A percentile compares a stretch with the other conserved stretches of the same genome.
phyloP scores from a whole-genome alignment of 2,329 filamentous ascomycete species.

The Microsporum audouinii region DNA sequence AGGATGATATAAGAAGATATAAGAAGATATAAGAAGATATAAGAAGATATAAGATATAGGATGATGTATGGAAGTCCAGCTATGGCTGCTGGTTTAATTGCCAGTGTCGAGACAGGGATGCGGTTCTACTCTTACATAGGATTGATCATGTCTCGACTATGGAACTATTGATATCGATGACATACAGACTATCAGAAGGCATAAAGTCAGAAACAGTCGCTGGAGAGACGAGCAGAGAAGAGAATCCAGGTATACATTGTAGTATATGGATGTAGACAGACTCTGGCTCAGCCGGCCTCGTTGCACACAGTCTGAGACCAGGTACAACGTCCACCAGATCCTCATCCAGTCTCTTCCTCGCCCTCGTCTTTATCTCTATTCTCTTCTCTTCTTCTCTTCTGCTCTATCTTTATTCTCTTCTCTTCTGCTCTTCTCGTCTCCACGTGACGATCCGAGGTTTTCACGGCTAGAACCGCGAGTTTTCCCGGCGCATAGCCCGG shows the following conservation, averaged over 20 bases:
- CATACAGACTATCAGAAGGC: too few relatives aligned
- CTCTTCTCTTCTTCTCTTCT: not conserved
- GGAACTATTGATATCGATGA: too few relatives aligned
- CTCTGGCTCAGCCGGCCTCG: not conserved
- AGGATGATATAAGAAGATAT: not conserved
- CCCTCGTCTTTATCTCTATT: not conserved
- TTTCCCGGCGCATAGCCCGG: not conserved
- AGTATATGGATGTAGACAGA: too few relatives aligned
- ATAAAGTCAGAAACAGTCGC: too few relatives aligned
- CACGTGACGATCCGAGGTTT: not conserved
- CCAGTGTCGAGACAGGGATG: not conserved
- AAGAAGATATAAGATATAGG: not conserved
- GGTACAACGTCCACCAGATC: not conserved
- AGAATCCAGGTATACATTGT: not conserved
- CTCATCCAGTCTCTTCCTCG: not conserved
- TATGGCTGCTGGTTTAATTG: not conserved
- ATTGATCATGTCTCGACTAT: too few relatives aligned
- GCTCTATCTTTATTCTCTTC: not conserved
- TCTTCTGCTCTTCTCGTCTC: not conserved
- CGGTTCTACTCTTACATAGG: too few relatives aligned
- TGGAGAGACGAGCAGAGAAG: too few relatives aligned
- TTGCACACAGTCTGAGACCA: not conserved
- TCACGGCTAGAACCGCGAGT: not conserved
- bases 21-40: not conserved
- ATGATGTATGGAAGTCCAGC: slow-evolving; percentile 10